Evolutionary conservation across 805 yeast genomes (phyloP).

Genomic region (Candida tibetensis): DNA sequence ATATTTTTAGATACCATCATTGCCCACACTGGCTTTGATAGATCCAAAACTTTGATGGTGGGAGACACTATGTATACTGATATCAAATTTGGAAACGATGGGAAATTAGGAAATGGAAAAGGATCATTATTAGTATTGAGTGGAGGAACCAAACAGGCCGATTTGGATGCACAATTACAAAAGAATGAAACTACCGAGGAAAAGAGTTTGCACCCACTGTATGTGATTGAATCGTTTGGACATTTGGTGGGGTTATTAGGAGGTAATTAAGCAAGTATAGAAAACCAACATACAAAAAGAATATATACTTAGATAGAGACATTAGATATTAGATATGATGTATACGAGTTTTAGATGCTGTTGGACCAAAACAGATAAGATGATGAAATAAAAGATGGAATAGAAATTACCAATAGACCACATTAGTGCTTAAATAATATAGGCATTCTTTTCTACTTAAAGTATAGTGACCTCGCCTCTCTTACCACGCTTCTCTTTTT

Average conservation of each 20-base stretch:
- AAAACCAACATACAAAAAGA: too few relatives aligned
- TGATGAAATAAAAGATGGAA: constrained; percentile 1
- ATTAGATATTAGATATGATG: too few relatives aligned
- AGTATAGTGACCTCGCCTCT: neutral
- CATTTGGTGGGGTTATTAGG: constrained; percentile 16
- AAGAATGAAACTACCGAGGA: constrained; percentile 8
- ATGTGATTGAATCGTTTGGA: constrained; percentile 32
- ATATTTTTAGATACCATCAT: constrained; percentile 30
- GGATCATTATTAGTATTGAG: constrained; percentile 34
- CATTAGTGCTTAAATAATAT: neutral
- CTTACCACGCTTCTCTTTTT: neutral
- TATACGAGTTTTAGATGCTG: too few relatives aligned
- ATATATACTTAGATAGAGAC: too few relatives aligned
- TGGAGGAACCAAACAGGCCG: constrained; percentile 33
- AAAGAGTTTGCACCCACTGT: constrained; percentile 26
- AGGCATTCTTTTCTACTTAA: too few relatives aligned
- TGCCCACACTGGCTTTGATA: constrained; percentile 24
- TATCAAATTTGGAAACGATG: constrained; percentile 43
- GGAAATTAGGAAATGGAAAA: constrained; percentile 28
- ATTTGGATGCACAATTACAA: constrained; percentile 16
- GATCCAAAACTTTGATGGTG: constrained; percentile 32
- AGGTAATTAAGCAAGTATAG: too few relatives aligned
- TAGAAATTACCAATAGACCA: constrained; percentile 1
- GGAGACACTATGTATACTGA: constrained; percentile 44
- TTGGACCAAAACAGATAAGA: neutral